A percentile compares a stretch with the other conserved stretches of the same genome.
phyloP scores from a whole-genome alignment of 208 protist species.

The Wallacemonas collosoma region DNA sequence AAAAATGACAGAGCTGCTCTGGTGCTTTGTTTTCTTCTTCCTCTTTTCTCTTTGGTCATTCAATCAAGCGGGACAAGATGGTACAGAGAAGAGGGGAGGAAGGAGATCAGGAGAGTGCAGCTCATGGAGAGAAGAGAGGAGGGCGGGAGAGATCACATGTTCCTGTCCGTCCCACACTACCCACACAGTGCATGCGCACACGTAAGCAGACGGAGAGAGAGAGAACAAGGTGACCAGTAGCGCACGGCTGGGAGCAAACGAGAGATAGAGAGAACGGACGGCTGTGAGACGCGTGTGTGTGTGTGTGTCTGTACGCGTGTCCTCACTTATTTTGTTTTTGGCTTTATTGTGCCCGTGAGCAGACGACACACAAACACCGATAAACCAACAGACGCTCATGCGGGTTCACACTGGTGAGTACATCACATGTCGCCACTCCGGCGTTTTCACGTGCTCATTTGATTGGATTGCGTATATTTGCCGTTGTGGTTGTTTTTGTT shows the following conservation, averaged over 20 bases:
- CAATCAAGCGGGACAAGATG: too few species aligned
- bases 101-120: not conserved
- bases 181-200: too few species aligned
- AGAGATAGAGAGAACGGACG: too few species aligned
- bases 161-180: too few species aligned
- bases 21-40: not conserved
- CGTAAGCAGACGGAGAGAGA: not conserved
- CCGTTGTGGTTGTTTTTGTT: slow-evolving; percentile 7
- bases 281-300: not conserved
- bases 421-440: too few species aligned
- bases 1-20: not conserved
- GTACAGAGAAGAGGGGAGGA: not conserved
- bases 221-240: not conserved
- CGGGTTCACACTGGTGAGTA: too few species aligned
- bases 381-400: too few species aligned
- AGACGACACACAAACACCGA: too few species aligned
- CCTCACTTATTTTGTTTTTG: not conserved
- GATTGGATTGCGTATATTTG: not conserved
- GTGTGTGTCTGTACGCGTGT: slow-evolving; percentile 28
- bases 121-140: not conserved
- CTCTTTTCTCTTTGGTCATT: not conserved
- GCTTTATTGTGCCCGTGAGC: not conserved
- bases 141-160: not conserved
- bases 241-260: too few species aligned
- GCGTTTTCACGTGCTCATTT: too few species aligned